Conservation (phyloP, 2,329 filamentous ascomycete species). For the Seiridium cupressi region DNA sequence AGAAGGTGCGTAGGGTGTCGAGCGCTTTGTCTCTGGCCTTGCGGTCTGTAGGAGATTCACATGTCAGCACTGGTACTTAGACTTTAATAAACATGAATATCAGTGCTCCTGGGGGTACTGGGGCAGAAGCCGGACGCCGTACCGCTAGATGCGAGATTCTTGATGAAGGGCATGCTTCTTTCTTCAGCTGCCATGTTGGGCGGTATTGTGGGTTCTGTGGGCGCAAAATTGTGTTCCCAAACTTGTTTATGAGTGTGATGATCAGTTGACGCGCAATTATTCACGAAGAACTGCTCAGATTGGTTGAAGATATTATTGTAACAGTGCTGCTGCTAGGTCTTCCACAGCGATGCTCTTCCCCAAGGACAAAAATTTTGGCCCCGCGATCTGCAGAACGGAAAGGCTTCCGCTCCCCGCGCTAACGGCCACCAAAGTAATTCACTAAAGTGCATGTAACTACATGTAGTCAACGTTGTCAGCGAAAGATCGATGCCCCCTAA, state of each 20-base stretch:
- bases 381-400: constrained; percentile 4
- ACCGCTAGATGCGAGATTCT: constrained; percentile 84
- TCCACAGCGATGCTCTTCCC: not conserved
- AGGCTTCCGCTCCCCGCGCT: constrained; percentile 1
- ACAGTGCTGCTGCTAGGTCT: not conserved
- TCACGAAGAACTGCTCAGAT: not conserved
- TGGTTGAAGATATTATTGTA: not conserved
- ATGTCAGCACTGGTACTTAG: not conserved
- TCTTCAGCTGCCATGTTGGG: constrained; percentile 38
- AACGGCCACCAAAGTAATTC: not conserved
- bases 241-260: not conserved
- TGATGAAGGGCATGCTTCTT: constrained; percentile 70
- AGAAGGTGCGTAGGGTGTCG: constrained; percentile 73
- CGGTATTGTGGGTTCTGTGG: not conserved
- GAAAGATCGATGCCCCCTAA: no score
- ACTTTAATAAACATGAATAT: no score
- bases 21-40: constrained; percentile 76
- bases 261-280: no score
- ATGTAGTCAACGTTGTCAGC: not conserved
- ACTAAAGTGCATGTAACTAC: not conserved
- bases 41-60: constrained; percentile 55
- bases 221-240: not conserved
- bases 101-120: not conserved
- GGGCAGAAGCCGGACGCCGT: constrained; percentile 25
- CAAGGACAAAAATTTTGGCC: constrained; percentile 8